phyloP scores from a whole-genome alignment of 2,329 filamentous ascomycete species.

The Xylaria sp. region DNA sequence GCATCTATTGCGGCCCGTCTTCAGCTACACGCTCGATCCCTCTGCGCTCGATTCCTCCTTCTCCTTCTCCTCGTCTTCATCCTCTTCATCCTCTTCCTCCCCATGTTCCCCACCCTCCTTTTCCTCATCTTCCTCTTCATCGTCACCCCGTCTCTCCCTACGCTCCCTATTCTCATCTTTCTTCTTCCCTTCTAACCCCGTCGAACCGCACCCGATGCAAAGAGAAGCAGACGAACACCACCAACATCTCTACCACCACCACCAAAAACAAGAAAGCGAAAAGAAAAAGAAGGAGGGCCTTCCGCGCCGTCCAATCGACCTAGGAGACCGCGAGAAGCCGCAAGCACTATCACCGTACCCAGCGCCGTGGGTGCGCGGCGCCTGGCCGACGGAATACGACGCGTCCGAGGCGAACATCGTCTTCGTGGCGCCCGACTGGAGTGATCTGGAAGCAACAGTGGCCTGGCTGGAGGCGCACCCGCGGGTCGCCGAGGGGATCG shows the following conservation, averaged over 20 bases:
- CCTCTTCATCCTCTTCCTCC: not conserved
- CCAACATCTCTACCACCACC: no score
- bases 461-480: conserved; percentile 59
- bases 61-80: not conserved
- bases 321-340: conserved; percentile 16
- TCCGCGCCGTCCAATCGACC: conserved; percentile 31
- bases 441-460: conserved; percentile 60
- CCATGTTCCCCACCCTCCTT: conserved; percentile 7
- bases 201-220: not conserved
- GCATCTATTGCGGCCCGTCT: conserved; percentile 59
- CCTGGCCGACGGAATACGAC: conserved; percentile 53
- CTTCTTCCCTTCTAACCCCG: not conserved
- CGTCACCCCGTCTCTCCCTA: not conserved
- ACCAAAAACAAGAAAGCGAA: not conserved
- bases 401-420: conserved; percentile 51
- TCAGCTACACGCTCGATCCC: conserved; percentile 48
- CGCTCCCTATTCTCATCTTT: conserved; percentile 6
- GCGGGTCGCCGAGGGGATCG: conserved; percentile 58
- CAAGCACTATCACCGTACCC: conserved; percentile 42
- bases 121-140: not conserved
- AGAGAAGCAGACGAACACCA: not conserved
- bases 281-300: conserved; percentile 12
- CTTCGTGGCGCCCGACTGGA: conserved; percentile 64
- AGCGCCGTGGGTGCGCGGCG: conserved; percentile 45
- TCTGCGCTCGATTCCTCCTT: conserved; percentile 6